Evolutionary conservation across 495 filamentous ascomycete genomes (phyloP), one percentile per base, ranked within the genome.

Genomic region (Letharia lupina): DNA sequence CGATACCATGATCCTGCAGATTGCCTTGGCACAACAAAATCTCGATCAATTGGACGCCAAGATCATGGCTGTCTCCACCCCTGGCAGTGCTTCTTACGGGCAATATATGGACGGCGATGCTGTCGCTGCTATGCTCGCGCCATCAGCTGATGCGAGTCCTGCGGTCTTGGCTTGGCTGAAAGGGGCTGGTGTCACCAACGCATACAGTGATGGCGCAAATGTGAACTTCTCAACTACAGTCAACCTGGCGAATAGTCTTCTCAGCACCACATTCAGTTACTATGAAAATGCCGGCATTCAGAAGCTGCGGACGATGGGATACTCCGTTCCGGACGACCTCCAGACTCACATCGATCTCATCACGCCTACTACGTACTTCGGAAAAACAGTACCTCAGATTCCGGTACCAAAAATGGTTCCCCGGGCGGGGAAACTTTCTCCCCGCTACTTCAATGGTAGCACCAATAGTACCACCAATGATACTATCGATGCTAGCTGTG

Each of bases 21-120:
- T 87, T 62, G 82, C 83, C 11, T 70, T 87, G 7, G 70, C 76
- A 37, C 81, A 85, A 66, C 76, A 81, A 39, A 82, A 82, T 45
- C 74, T 78, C 33, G 77, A 69, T 11, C 73, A 79, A 16, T 84
- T 90, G 48, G 86, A 90, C 71, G 76, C 84, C 64, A 80, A 75
- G 28, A 79, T 89, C 33, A 76, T 86, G 42, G 81, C 86, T 12
- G 77, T 91, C 41, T 86, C 86, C 23, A 85, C 83, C 5, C 89
- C 88, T 5, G 78, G 77, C 6, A 80, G 87, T 67, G 73, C 78
- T 4, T 76, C 73, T 6, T 90, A 90, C 72, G 88, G 89, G 2
- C 73, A 82, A 59, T 83, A 90, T 65, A 80, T 91, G 78, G 82
- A 79, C 62, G 78, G 80, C n/a, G 78, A 85, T 28, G 78, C 84